phyloP scores from a whole-genome alignment of 305 asterid species.

The Caryopteris hybrid region DNA sequence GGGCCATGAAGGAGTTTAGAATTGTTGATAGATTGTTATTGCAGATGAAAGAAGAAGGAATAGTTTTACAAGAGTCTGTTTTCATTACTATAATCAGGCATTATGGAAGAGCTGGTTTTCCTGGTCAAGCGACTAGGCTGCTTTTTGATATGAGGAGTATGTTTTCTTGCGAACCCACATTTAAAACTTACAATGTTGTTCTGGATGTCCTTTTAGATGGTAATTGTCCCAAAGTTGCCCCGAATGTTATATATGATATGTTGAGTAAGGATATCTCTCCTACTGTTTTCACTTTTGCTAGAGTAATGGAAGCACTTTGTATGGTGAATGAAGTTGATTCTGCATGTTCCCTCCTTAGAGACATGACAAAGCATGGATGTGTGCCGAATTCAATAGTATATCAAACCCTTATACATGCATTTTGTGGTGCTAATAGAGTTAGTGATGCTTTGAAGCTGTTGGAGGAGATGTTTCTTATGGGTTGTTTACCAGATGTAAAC shows the following conservation, averaged over 20 bases:
- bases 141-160: slow-evolving; percentile 68
- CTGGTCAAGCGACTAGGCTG: slow-evolving; percentile 82
- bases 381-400: slow-evolving; percentile 78
- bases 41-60: slow-evolving; percentile 78
- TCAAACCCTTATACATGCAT: slow-evolving; percentile 70
- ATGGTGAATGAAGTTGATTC: slow-evolving; percentile 65
- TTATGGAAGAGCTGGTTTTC: slow-evolving; percentile 74
- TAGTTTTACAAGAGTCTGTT: slow-evolving; percentile 55
- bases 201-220: slow-evolving; percentile 67
- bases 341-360: slow-evolving; percentile 72
- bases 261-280: slow-evolving; percentile 69
- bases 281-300: slow-evolving; percentile 59
- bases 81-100: slow-evolving; percentile 77
- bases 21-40: slow-evolving; percentile 50
- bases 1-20: slow-evolving; percentile 51
- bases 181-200: slow-evolving; percentile 68
- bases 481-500: slow-evolving; percentile 68
- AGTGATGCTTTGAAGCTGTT: slow-evolving; percentile 60
- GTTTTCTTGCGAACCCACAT: slow-evolving; percentile 70
- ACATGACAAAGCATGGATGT: slow-evolving; percentile 89
- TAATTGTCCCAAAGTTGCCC: slow-evolving; percentile 78
- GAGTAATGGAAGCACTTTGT: slow-evolving; percentile 73
- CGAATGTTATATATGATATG: slow-evolving; percentile 81
- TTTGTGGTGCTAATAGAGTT: slow-evolving; percentile 53
- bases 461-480: slow-evolving; percentile 96